Base-by-base conservation (phyloP, 1,284 basidiomycete species). In the Fomes fomentarius region DNA sequence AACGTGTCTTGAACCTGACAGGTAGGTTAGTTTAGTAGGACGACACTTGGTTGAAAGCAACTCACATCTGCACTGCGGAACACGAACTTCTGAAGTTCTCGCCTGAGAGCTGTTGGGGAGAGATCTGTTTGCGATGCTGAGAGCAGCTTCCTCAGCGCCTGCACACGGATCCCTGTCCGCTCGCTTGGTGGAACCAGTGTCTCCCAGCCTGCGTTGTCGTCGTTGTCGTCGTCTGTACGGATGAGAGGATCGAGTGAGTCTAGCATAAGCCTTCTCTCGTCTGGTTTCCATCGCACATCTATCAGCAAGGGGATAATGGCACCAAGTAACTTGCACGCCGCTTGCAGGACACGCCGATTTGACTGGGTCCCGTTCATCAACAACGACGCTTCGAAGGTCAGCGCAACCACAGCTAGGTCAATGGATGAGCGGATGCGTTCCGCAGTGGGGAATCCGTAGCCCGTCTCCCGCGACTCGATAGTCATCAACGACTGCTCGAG, bases 371-470 rank as follows among this genome's bases (percentile, higher is more conserved):
- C 87, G 53, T 91, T 91, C 50, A 82, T 61, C 9, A 79, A 67
- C 7, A 94, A 79, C 0, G 83, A 65, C 0, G 82, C 81, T 67
- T 94, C 89, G 62, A 90, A 94, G 19, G 75, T 72, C 1, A 96
- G 69, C 1, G 84, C 78, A 0, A 79, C 72, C 4, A 92, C 75
- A 1, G 85, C 80, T 15, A 89, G 70, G 64, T 96, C 93, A 35
- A 96, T 66, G 4, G 82, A 76, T 30, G 80, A 78, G 12, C 91
- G 83, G 3, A 85, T 77, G 39, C 76, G 78, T 64, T 91, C 89
- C 0, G 82, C 80, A 1, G 81, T 78, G 25, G 80, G 73, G 48
- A 76, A 73, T 12, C 60, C 62, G 21, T 67, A 64, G 12, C 62
- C 69, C 1, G 74, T 74, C 24, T 65, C 68, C 4, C 61, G 47